Evolutionary conservation across 495 filamentous ascomycete genomes (phyloP).

Genomic region (Trichoderma orchidacearum): DNA sequence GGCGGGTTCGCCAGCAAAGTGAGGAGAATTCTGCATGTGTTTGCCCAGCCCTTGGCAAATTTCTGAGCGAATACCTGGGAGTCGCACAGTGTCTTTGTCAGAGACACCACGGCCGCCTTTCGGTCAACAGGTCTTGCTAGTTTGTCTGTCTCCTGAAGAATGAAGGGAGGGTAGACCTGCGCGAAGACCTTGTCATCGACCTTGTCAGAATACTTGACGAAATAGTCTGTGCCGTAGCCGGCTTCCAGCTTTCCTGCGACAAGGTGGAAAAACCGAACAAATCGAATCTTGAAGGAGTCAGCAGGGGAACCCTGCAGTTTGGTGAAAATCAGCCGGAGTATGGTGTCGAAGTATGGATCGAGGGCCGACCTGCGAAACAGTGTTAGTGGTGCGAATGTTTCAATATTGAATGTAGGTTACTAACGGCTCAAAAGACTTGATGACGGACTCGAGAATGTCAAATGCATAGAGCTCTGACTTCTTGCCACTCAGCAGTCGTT

Average conservation of each 20-base stretch:
- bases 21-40: constrained; percentile 72
- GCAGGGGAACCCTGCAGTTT: constrained; percentile 64
- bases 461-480: constrained; percentile 76
- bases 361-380: constrained; percentile 25
- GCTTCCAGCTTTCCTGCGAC: constrained; percentile 59
- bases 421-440: constrained; percentile 56
- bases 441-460: constrained; percentile 72
- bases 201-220: constrained; percentile 65
- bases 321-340: constrained; percentile 70
- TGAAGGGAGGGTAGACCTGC: constrained; percentile 68
- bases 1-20: constrained; percentile 82
- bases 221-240: constrained; percentile 81
- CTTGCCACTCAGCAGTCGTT: constrained; percentile 57
- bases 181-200: constrained; percentile 73
- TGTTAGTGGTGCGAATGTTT: not conserved
- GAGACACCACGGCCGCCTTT: constrained; percentile 83
- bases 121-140: constrained; percentile 78
- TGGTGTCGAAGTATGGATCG: constrained; percentile 62
- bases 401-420: constrained; percentile 15
- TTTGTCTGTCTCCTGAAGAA: constrained; percentile 78
- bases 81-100: constrained; percentile 79
- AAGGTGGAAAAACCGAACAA: constrained; percentile 86
- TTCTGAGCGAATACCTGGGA: constrained; percentile 63
- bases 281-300: constrained; percentile 66
- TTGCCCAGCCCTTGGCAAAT: constrained; percentile 76